Evolutionary conservation across 2,329 filamentous ascomycete species (phyloP), one percentile per base, ranked within the genome.

Genomic region (Bipolaris victoriae): DNA sequence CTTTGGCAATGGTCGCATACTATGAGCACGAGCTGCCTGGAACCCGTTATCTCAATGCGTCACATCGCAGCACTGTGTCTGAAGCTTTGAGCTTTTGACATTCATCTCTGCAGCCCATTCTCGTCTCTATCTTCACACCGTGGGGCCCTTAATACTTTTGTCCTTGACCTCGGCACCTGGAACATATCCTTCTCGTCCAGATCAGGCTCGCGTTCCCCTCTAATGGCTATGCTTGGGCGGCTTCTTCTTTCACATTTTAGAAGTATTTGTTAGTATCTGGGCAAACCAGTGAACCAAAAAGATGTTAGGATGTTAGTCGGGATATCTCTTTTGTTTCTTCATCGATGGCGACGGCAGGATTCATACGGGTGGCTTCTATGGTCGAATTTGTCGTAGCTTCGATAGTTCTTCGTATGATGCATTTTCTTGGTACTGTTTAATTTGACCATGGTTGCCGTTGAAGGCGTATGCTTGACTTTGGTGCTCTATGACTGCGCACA

Each of bases 251-350:
- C 55, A 67, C 55, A 65, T 68, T 57, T 66, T 67, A 66, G 49
- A 57, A 60, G 61, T 64, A 73, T 72, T 43, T 72, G 37, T 63
- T 70, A 70, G 52, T 55, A 70, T 68, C 55, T 71, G 63, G 63
- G 55, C 49, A 46, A 53, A 50, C 52, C 44, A 60, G 56, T 46
- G 40, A 46, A 46, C 5, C 39, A 60, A 60, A 44, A 62, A 57
- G 47, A 73, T 69, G 24, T 70, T 60, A 60, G 64, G 58, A 66
- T 60, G 55, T 64, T 68, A 63, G 65, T 53, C 63, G 61, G 55
- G 52, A 56, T 49, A 71, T 64, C 37, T 67, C 52, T 64, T 65
- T 65, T 69, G 29, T 31, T 31, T 52, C 26, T 2, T 61, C 62
- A 67, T 70, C 64, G 55, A 70, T 67, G 63, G 60, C 39, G 52